Conservation (phyloP, 2,329 filamentous ascomycete genomes). For the Alternaria consortialis region DNA sequence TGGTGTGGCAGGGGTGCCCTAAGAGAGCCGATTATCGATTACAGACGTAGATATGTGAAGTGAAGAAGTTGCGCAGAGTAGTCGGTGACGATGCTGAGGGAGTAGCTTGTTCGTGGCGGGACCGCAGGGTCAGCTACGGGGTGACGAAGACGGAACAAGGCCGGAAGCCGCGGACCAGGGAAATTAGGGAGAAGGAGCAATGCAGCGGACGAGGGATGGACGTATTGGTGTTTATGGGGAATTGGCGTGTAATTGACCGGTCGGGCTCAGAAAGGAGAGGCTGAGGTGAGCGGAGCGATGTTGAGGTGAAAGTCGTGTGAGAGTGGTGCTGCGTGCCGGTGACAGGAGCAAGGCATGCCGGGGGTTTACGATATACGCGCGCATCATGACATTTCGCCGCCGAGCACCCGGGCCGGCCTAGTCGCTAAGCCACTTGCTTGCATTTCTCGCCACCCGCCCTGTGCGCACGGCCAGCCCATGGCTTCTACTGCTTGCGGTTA, state of each 20-base stretch:
- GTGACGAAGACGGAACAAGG: slow-evolving; percentile 17
- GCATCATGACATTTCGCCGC: slow-evolving; percentile 36
- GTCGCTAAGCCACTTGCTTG: background rate
- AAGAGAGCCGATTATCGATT: slow-evolving; percentile 15
- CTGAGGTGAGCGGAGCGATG: slow-evolving; percentile 43
- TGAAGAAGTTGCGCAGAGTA: slow-evolving; percentile 1
- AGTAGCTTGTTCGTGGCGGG: slow-evolving; percentile 10
- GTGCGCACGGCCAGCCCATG: slow-evolving; percentile 4
- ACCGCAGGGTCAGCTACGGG: slow-evolving; percentile 14
- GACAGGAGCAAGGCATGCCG: slow-evolving; percentile 21
- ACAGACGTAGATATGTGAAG: background rate
- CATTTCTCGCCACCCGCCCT: background rate
- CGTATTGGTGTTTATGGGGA: background rate
- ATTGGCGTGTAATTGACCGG: background rate
- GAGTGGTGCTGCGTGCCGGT: slow-evolving; percentile 35
- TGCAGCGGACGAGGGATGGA: slow-evolving; percentile 7
- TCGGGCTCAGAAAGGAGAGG: slow-evolving; percentile 44
- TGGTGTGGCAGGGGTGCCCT: slow-evolving; percentile 31
- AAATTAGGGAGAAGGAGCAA: slow-evolving; percentile 37
- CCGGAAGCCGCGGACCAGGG: slow-evolving; percentile 41
- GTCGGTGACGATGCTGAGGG: slow-evolving; percentile 2
- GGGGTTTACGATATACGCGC: slow-evolving; percentile 11
- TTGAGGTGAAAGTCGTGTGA: slow-evolving; percentile 39
- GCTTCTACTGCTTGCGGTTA: slow-evolving; percentile 14
- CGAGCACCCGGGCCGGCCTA: slow-evolving; percentile 2